phyloP scores from a whole-genome alignment of 805 yeast species.

The Saccharomycopsis selenospora region DNA sequence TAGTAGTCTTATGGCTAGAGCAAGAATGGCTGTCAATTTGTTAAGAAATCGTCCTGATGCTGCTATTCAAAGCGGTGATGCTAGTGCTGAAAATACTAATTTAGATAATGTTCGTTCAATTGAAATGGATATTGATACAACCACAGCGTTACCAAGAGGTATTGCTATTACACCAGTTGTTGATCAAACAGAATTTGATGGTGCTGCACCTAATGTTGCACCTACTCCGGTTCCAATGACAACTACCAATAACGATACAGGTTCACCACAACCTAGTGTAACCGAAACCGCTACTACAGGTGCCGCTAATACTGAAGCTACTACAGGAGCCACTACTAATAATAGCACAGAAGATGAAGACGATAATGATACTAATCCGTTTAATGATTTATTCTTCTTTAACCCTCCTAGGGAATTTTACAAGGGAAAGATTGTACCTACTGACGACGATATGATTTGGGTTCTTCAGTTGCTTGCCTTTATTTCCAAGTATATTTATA shows the following conservation, averaged over 20 bases:
- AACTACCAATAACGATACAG: too few species aligned
- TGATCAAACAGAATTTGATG: background rate
- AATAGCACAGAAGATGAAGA: background rate
- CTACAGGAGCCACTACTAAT: background rate
- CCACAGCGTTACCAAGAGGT: background rate
- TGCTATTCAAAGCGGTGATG: background rate
- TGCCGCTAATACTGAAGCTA: background rate
- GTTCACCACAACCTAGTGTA: too few species aligned
- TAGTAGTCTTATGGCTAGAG: background rate
- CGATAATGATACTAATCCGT: background rate
- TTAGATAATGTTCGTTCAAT: too few species aligned
- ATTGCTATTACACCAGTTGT: background rate
- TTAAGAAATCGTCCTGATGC: background rate
- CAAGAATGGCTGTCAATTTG: background rate
- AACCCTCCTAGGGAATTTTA: constrained; percentile 45
- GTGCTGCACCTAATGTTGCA: background rate
- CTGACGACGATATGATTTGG: constrained; percentile 93
- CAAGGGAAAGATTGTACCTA: constrained; percentile 75
- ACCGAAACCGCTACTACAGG: background rate
- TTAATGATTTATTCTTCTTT: background rate
- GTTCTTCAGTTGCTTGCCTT: constrained; percentile 86
- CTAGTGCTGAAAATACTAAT: constrained; percentile 5
- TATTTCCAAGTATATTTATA: constrained; percentile 80
- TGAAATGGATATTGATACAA: too few species aligned
- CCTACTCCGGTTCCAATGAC: background rate